Evolutionary conservation across 148 eudicot species (phyloP).

Genomic region (Vaccinium macrocarpon): DNA sequence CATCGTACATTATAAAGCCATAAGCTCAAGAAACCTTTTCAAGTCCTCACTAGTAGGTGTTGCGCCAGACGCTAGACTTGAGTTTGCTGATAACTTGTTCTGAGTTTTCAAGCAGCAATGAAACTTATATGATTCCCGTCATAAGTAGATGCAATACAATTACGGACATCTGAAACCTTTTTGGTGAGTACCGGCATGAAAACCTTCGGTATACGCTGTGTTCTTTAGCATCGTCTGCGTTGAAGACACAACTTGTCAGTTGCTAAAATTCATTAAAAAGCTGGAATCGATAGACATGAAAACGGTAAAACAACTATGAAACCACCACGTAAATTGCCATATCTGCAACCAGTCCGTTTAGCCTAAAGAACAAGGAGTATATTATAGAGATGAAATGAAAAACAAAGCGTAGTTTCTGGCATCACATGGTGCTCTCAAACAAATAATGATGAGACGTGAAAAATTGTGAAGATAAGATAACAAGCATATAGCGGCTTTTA

Average conservation of each 20-base stretch:
- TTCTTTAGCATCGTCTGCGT: slow-evolving; percentile 69
- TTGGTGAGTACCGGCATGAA: slow-evolving; percentile 44
- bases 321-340: background rate
- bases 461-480: background rate
- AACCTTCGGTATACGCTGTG: slow-evolving; percentile 73
- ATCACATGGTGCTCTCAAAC: background rate
- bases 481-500: background rate
- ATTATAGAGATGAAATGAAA: background rate
- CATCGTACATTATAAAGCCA: background rate
- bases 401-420: background rate
- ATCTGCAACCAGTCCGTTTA: background rate
- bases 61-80: background rate
- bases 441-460: background rate
- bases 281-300: background rate
- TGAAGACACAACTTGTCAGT: background rate
- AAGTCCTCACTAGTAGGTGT: too few species aligned
- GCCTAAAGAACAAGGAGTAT: background rate
- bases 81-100: background rate
- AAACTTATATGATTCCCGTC: background rate
- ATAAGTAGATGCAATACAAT: background rate
- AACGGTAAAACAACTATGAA: background rate
- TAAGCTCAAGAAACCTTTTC: background rate
- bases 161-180: slow-evolving; percentile 24
- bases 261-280: background rate
- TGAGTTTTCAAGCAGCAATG: background rate